Evolutionary conservation across 345 rosid species (phyloP).

Genomic region (Salix dunnii): DNA sequence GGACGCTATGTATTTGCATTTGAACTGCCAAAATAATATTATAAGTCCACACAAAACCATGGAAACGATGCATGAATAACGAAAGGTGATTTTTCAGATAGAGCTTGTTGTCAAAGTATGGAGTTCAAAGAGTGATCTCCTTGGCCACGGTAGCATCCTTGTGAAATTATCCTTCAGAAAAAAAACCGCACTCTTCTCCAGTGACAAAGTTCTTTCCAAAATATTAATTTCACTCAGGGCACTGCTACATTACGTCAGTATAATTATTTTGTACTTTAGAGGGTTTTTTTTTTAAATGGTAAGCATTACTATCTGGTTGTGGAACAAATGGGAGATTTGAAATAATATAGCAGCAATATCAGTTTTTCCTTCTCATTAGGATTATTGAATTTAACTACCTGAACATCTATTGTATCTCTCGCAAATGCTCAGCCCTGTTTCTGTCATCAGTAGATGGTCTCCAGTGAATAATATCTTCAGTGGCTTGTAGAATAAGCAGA

Average conservation of each 20-base stretch:
- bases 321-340: not conserved
- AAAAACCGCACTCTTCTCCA: not conserved
- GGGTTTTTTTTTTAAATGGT: not conserved
- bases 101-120: not conserved
- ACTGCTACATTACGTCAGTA: not conserved
- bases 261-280: not conserved
- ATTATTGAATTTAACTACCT: slow-evolving; percentile 18
- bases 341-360: not conserved
- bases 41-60: not conserved
- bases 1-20: slow-evolving; percentile 31
- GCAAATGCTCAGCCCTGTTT: slow-evolving; percentile 26
- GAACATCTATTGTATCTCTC: slow-evolving; percentile 30
- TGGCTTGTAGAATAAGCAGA: slow-evolving; percentile 34
- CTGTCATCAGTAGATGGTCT: slow-evolving; percentile 35
- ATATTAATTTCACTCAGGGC: not conserved
- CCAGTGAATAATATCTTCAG: slow-evolving; percentile 35
- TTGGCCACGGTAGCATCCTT: not conserved
- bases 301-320: not conserved
- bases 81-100: not conserved
- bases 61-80: not conserved
- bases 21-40: slow-evolving; percentile 25
- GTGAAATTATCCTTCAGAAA: not conserved
- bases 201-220: not conserved
- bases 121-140: not conserved
- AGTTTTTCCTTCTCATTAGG: not conserved